Percentiles rank a stretch among this genome's conserved stretches.
Conservation (phyloP, 257 asterid species). For the Solanum paucissectum region DNA sequence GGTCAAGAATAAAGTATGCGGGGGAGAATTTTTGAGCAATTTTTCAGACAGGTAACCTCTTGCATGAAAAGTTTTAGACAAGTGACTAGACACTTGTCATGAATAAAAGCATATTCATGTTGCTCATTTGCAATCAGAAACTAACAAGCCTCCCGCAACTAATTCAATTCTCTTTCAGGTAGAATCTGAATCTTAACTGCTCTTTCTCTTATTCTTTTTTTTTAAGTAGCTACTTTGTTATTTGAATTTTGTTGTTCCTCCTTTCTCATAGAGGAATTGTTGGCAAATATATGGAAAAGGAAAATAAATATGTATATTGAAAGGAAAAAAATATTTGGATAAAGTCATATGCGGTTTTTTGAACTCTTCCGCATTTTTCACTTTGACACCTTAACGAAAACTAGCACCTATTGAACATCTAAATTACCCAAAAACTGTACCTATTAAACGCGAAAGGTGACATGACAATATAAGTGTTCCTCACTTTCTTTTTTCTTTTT, state of each 20-base stretch:
- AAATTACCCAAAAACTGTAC: background rate
- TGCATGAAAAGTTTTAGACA: background rate
- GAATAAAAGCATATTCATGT: background rate
- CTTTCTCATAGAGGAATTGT: background rate
- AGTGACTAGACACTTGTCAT: background rate
- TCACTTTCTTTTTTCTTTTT: background rate
- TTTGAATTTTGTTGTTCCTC: background rate
- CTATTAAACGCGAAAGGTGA: background rate
- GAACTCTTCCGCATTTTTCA: background rate
- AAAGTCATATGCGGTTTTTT: background rate
- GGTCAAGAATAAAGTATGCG: background rate
- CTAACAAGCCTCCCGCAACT: background rate
- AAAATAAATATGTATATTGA: background rate
- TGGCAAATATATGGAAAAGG: background rate
- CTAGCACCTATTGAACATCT: background rate
- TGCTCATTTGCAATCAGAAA: background rate
- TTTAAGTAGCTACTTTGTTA: background rate
- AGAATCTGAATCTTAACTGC: background rate
- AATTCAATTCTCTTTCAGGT: background rate
- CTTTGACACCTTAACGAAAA: background rate
- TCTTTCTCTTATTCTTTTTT: background rate
- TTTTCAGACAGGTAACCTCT: background rate
- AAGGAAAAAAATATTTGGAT: background rate
- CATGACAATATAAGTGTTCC: background rate
- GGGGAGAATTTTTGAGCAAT: background rate